Base-by-base conservation (phyloP, 2,329 filamentous ascomycete genomes). In the Aspergillus candidus region DNA sequence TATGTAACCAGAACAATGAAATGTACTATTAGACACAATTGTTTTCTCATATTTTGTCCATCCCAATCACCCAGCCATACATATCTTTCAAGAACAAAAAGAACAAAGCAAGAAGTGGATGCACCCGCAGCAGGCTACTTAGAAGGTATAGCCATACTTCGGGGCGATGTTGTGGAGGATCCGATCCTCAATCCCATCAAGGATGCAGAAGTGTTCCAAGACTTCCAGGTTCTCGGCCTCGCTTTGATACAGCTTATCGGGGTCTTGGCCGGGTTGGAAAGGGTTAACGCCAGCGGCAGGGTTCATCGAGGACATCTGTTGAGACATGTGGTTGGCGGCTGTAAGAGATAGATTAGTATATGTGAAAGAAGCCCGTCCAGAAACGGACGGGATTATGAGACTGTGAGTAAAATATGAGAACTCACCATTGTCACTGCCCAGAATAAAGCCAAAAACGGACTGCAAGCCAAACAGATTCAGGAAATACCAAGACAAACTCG, bases 401-500 rank as follows among this genome's bases (percentile, higher is more conserved):
- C n/a, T 6, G 22, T 7, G 32, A 14, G 3, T 18, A 33, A 29
- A 13, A 11, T 18, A 8, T 17, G 46, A 30, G 18, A 5, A 72
- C 83, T 67, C 75, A 96, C 90, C 83, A 67, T 97, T 97, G 60
- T 98, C 94, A 66, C 86, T 94, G 7, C 93, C 93, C 11, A 98
- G 78, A 39, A 98, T 83, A 66, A 96, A 97, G 62, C 93, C 94
- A 67, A 98, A 98, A 46, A 98, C 90, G 43, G 91, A 88, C 67
- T 97, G 91, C 46, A 98, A 75, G 37, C 94, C 93, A 65, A 98
- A 97, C 52, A 98, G 83, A 61, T 94, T 97, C 54, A 98, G 73
- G 64, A 98, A 97, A 73, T 98, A 98, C 90, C 93, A 98, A 48
- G 89, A 95, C 67, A 98, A 83, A 69, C 89, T 95, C 1, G 90